Evolutionary conservation across 106 monocot genomes (phyloP).

Genomic region (Vanilla planifolia): DNA sequence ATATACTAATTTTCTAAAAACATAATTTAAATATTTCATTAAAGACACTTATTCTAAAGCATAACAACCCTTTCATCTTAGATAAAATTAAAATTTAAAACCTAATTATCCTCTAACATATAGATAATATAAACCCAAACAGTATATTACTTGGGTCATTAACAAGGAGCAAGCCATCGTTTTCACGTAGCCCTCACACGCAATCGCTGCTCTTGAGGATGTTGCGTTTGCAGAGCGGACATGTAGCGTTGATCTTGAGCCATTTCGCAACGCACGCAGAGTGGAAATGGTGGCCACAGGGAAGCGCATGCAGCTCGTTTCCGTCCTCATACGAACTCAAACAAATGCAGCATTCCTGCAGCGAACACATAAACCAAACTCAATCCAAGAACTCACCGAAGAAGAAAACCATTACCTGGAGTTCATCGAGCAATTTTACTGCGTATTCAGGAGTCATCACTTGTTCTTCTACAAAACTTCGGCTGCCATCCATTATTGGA

Average conservation of each 20-base stretch:
- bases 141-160: too few species aligned
- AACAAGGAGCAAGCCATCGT: too few species aligned
- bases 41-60: too few species aligned
- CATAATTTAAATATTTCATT: too few species aligned
- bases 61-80: too few species aligned
- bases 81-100: too few species aligned
- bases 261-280: conserved; percentile 25
- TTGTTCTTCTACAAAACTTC: conserved; percentile 31
- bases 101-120: too few species aligned
- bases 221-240: conserved; percentile 36
- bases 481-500: conserved; percentile 36
- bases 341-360: conserved; percentile 41
- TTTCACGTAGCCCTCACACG: too few species aligned
- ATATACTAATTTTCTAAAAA: too few species aligned
- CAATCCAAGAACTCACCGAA: neutral
- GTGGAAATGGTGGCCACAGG: conserved; percentile 36
- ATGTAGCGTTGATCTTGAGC: conserved; percentile 28
- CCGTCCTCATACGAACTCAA: conserved; percentile 26
- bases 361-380: neutral
- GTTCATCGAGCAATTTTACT: conserved; percentile 18
- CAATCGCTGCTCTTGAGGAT: conserved; percentile 24
- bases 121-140: too few species aligned
- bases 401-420: too few species aligned
- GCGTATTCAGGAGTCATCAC: conserved; percentile 63
- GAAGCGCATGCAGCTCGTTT: conserved; percentile 22